Conservation (phyloP, 164 flowering plant genomes). For the Houttuynia cordata region DNA sequence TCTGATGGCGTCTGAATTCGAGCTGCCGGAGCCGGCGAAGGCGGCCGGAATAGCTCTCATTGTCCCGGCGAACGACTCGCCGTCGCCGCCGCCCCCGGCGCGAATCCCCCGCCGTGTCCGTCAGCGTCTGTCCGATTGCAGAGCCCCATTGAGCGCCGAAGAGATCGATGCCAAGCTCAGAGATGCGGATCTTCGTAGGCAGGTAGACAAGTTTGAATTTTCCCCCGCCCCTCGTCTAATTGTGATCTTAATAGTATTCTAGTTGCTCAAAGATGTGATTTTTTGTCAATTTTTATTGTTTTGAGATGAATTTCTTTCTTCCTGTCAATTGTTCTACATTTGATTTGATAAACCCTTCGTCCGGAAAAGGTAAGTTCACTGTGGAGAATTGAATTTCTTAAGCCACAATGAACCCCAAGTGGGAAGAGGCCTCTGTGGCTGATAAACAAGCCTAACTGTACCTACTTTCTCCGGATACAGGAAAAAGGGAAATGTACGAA, state of each 20-base stretch:
- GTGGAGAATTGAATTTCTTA: too few relatives aligned
- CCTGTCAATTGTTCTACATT: neutral
- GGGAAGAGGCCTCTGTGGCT: too few relatives aligned
- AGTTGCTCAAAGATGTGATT: neutral
- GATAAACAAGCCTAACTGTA: too few relatives aligned
- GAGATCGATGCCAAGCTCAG: constrained; percentile 87
- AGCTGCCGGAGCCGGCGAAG: constrained; percentile 21
- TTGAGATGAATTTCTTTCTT: neutral
- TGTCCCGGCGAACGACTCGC: constrained; percentile 29
- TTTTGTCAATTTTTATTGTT: neutral
- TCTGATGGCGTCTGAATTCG: constrained; percentile 21
- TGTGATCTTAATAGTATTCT: neutral
- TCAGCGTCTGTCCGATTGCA: constrained; percentile 37
- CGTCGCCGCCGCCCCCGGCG: constrained; percentile 19
- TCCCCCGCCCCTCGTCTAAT: neutral
- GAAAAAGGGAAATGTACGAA: too few relatives aligned
- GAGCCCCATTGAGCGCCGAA: constrained; percentile 37
- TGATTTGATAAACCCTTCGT: too few relatives aligned
- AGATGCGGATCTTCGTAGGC: constrained; percentile 85
- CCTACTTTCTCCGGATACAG: too few relatives aligned
- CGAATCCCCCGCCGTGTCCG: constrained; percentile 51
- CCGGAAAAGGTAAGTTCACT: too few relatives aligned
- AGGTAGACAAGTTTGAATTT: constrained; percentile 25
- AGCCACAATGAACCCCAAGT: too few relatives aligned
- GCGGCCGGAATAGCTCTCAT: constrained; percentile 26